Evolutionary conservation across 495 filamentous ascomycete species (phyloP).

Genomic region (Tetracladium marchalianum): DNA sequence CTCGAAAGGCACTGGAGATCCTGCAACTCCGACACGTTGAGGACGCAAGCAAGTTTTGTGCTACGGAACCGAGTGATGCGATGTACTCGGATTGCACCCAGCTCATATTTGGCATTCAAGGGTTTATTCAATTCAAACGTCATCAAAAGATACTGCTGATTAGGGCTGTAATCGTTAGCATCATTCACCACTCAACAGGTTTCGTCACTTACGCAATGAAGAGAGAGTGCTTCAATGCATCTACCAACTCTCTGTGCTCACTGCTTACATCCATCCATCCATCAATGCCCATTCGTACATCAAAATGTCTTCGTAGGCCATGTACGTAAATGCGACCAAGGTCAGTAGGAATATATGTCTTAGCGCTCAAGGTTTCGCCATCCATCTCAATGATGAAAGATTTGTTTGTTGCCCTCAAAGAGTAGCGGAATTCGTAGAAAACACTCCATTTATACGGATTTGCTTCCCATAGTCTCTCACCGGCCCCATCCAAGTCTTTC

Average conservation of each 20-base stretch:
- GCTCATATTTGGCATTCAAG: slow-evolving; percentile 7
- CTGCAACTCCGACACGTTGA: slow-evolving; percentile 35
- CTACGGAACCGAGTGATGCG: slow-evolving; percentile 20
- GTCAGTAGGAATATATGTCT: slow-evolving; percentile 13
- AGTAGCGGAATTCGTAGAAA: slow-evolving; percentile 44
- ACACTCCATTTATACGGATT: slow-evolving; percentile 17
- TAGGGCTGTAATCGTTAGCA: too few relatives aligned
- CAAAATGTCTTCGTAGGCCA: slow-evolving; percentile 31
- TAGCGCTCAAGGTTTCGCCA: slow-evolving; percentile 21
- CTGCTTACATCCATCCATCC: slow-evolving; percentile 10
- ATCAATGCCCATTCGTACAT: slow-evolving; percentile 27
- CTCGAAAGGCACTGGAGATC: slow-evolving; percentile 18
- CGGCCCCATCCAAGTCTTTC: slow-evolving; percentile 10
- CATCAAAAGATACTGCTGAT: neutral
- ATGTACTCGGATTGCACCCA: slow-evolving; percentile 24
- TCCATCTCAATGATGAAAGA: slow-evolving; percentile 41
- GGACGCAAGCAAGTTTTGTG: slow-evolving; percentile 9
- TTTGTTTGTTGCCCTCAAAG: slow-evolving; percentile 4
- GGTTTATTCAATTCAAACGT: slow-evolving; percentile 19
- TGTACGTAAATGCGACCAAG: slow-evolving; percentile 28
- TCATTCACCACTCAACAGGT: neutral
- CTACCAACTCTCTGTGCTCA: slow-evolving; percentile 22
- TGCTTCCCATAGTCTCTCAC: slow-evolving; percentile 12
- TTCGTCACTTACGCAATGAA: slow-evolving; percentile 26
- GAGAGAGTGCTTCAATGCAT: slow-evolving; percentile 23